Conservation (phyloP, 768 basidiomycete genomes). For the Mycena polygramma region DNA sequence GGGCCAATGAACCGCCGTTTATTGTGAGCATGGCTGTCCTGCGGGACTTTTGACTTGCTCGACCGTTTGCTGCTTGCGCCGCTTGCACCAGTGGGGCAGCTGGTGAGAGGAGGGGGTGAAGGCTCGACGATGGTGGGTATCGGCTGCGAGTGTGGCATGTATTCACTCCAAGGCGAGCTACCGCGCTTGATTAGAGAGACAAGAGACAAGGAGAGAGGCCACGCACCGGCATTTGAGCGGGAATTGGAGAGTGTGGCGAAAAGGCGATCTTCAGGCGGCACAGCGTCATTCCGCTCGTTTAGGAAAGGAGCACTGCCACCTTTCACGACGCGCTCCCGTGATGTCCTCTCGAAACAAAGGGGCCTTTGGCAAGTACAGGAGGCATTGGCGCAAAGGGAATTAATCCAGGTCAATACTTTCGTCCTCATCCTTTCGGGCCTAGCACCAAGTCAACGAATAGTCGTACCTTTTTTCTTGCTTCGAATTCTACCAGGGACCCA, state of each 20-base stretch:
- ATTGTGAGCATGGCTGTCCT: conserved; percentile 43
- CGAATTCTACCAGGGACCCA: no score
- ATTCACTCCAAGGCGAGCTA: not conserved
- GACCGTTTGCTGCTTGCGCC: conserved; percentile 6
- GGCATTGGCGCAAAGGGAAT: no score
- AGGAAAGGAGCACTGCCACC: no score
- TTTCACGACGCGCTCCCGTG: conserved; percentile 6
- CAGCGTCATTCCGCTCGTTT: no score
- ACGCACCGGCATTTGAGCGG: not conserved
- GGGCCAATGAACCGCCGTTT: conserved; percentile 80
- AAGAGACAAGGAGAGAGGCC: not conserved
- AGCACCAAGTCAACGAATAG: not conserved
- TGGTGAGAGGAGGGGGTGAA: conserved; percentile 13
- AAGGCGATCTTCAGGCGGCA: no score
- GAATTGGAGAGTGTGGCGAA: no score
- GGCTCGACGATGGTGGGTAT: conserved; percentile 31
- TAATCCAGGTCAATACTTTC: no score
- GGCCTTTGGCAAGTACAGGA: no score
- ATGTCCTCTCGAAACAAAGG: not conserved
- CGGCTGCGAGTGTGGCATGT: conserved; percentile 6
- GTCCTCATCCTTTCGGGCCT: not conserved
- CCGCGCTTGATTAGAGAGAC: not conserved
- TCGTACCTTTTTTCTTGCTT: not conserved
- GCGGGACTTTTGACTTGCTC: not conserved
- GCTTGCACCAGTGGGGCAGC: conserved; percentile 7